phyloP scores from a whole-genome alignment of 2,329 filamentous ascomycete species.

The Colletotrichum coccodes region DNA sequence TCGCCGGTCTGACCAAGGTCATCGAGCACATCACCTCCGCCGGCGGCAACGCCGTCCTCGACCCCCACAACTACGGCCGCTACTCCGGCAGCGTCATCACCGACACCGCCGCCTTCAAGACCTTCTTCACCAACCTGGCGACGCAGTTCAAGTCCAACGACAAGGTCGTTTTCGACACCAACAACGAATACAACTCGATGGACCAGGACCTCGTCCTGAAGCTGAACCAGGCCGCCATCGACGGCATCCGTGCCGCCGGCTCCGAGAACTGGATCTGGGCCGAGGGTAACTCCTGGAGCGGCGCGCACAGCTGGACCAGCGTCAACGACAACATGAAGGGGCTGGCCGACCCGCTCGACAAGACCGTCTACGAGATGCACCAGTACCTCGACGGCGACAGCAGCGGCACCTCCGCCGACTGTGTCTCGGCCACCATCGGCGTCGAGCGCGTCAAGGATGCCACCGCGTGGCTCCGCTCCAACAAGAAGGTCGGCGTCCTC shows the following conservation, averaged over 20 bases:
- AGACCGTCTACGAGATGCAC: conserved; percentile 62
- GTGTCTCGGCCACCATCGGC: conserved; percentile 55
- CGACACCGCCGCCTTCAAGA: conserved; percentile 57
- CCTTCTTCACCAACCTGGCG: conserved; percentile 63
- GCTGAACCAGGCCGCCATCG: conserved; percentile 68
- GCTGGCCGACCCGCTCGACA: conserved; percentile 53
- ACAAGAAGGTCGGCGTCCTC: conserved; percentile 58
- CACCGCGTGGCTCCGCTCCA: conserved; percentile 58
- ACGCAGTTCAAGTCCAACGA: conserved; percentile 56
- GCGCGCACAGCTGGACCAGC: conserved; percentile 50
- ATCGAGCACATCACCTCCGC: conserved; percentile 43
- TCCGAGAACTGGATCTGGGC: conserved; percentile 60
- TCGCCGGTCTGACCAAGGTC: conserved; percentile 44
- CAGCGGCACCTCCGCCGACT: conserved; percentile 53
- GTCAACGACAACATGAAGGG: conserved; percentile 46
- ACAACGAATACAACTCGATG: conserved; percentile 70
- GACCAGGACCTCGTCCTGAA: conserved; percentile 62
- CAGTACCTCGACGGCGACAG: conserved; percentile 61
- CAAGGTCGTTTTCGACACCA: conserved; percentile 67
- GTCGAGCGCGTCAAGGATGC: conserved; percentile 52
- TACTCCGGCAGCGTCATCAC: conserved; percentile 60
- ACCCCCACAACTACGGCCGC: conserved; percentile 66
- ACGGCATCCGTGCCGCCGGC: conserved; percentile 64
- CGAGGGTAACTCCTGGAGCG: conserved; percentile 59
- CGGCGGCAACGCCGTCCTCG: conserved; percentile 56